These are phyloP conservation scores for Artomyces pyxidatus DNA, from an alignment of 768 basidiomycete genomes.

Conservation along the genomic window DNA sequence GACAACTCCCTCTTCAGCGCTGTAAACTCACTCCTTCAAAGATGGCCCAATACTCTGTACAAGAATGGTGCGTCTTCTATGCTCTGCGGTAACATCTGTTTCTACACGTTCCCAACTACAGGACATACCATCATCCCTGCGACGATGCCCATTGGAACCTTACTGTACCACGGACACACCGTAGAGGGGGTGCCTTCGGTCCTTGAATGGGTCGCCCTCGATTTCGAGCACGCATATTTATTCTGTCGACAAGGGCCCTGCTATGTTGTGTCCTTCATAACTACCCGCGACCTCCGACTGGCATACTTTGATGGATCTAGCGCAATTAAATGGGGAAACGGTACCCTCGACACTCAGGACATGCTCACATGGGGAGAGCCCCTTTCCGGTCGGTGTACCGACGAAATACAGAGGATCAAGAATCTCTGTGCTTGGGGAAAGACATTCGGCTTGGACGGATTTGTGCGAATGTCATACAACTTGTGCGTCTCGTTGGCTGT, in stretches of 20 bases:
- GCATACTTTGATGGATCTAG: slow-evolving; percentile 27
- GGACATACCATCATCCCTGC: slow-evolving; percentile 28
- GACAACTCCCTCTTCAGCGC: slow-evolving; percentile 26
- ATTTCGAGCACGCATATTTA: slow-evolving; percentile 30
- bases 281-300: slow-evolving; percentile 22
- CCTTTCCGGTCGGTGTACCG: no score
- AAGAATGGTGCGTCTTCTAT: slow-evolving; percentile 21
- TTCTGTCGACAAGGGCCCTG: slow-evolving; percentile 24
- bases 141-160: slow-evolving; percentile 26
- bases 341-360: slow-evolving; percentile 1
- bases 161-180: slow-evolving; percentile 27
- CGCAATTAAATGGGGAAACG: slow-evolving; percentile 18
- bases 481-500: slow-evolving; percentile 3
- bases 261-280: slow-evolving; percentile 9
- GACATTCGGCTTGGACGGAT: slow-evolving; percentile 24
- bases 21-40: slow-evolving; percentile 26
- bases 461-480: slow-evolving; percentile 17
- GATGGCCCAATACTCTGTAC: slow-evolving; percentile 29
- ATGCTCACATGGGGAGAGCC: neutral
- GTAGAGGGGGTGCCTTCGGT: slow-evolving; percentile 19
- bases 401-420: no score
- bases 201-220: slow-evolving; percentile 27
- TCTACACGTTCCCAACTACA: slow-evolving; percentile 1
- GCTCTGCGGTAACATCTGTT: neutral
- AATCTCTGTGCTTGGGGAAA: slow-evolving; percentile 27